phyloP scores from a whole-genome alignment of 257 asterid genomes.

The Cinchona pubescens region DNA sequence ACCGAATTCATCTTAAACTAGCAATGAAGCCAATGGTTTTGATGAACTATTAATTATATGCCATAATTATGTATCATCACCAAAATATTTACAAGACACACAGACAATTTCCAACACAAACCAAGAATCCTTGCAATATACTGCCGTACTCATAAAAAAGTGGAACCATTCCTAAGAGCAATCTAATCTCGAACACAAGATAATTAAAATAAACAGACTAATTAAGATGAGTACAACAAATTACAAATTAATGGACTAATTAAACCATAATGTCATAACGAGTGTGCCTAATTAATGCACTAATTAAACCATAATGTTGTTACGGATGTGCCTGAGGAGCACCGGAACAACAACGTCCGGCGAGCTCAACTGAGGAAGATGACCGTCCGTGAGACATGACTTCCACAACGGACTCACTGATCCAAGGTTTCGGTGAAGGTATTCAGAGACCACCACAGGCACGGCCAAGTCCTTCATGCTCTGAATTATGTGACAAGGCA shows the following conservation, averaged over 20 bases:
- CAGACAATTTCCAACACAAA: not conserved
- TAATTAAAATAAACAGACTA: not conserved
- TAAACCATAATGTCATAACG: constrained; percentile 35
- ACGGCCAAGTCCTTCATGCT: constrained; percentile 83
- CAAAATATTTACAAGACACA: not conserved
- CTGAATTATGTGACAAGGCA: constrained; percentile 80
- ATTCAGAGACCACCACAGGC: constrained; percentile 73
- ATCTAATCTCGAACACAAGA: not conserved
- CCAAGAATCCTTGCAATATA: not conserved
- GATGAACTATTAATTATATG: too few species aligned
- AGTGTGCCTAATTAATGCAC: constrained; percentile 44
- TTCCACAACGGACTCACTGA: constrained; percentile 68
- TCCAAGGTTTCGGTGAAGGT: constrained; percentile 57
- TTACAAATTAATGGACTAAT: too few species aligned
- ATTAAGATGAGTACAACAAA: not conserved
- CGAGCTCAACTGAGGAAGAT: constrained; percentile 78
- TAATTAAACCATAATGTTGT: constrained; percentile 33
- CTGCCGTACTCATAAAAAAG: too few species aligned
- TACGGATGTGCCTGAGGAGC: constrained; percentile 58
- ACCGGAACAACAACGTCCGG: constrained; percentile 69
- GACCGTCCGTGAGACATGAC: constrained; percentile 84
- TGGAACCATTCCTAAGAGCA: not conserved
- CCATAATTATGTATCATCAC: not conserved
- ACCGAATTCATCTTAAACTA: too few species aligned
- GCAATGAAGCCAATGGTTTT: too few species aligned